phyloP scores from a whole-genome alignment of 2,329 filamentous ascomycete species.

The Metarhizium guizhouense region DNA sequence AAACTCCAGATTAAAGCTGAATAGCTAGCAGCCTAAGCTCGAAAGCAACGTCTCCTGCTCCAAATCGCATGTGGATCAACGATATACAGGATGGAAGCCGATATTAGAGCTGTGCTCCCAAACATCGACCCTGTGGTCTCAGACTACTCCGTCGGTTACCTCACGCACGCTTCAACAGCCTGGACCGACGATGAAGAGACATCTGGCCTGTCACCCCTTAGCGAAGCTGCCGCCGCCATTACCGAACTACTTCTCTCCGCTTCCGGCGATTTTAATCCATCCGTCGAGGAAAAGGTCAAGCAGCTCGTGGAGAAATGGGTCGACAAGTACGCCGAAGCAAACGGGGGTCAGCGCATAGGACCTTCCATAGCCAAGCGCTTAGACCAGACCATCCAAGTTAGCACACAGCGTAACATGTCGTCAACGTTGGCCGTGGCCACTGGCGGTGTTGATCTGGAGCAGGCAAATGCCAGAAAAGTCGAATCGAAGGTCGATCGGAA shows the following conservation, averaged over 20 bases:
- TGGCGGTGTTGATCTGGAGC: constrained; percentile 83
- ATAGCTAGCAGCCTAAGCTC: not conserved
- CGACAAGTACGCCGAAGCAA: constrained; percentile 64
- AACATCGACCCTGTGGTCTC: constrained; percentile 83
- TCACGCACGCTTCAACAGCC: constrained; percentile 83
- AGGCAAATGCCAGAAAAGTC: constrained; percentile 84
- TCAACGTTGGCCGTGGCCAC: constrained; percentile 84
- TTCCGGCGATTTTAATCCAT: constrained; percentile 67
- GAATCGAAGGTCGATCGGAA: constrained; percentile 97
- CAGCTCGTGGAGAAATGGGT: constrained; percentile 87
- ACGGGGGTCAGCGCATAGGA: constrained; percentile 62
- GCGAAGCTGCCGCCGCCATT: constrained; percentile 74
- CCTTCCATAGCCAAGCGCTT: constrained; percentile 74
- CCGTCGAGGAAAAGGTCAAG: constrained; percentile 70
- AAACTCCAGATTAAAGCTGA: constrained; percentile 1
- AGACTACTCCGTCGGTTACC: constrained; percentile 88
- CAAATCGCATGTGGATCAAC: not conserved
- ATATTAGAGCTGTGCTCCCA: constrained; percentile 76
- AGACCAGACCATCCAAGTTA: constrained; percentile 91
- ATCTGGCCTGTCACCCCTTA: constrained; percentile 63
- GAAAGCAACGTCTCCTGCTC: not conserved
- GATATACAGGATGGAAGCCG: constrained; percentile 63
- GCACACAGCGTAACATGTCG: constrained; percentile 89
- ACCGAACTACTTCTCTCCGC: constrained; percentile 88
- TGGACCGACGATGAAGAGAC: constrained; percentile 68